A percentile compares a stretch with the other conserved stretches of the same genome.
Conservation (phyloP, 805 yeast species). For the Yamadazyma ubonensis region DNA sequence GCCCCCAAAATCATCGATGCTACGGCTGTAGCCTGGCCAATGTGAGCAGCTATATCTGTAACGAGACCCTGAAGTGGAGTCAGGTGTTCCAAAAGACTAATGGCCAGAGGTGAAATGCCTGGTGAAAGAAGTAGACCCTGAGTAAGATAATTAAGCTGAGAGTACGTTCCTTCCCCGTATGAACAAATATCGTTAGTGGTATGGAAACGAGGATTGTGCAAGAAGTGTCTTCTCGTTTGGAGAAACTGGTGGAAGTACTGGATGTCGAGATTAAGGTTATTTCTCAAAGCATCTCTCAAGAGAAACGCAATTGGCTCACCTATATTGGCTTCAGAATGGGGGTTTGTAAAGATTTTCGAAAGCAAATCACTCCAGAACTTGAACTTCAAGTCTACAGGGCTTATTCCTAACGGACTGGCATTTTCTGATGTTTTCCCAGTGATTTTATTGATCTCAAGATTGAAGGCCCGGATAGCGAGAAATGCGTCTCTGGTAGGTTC, state of each 20-base stretch:
- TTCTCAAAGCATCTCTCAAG: slow-evolving; percentile 50
- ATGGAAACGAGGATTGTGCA: slow-evolving; percentile 46
- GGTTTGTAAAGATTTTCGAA: slow-evolving; percentile 42
- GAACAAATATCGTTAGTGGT: slow-evolving; percentile 61
- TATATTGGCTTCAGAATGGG: slow-evolving; percentile 33
- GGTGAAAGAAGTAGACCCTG: slow-evolving; percentile 62
- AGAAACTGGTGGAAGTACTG: slow-evolving; percentile 58
- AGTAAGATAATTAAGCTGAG: slow-evolving; percentile 68
- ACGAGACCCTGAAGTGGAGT: slow-evolving; percentile 42
- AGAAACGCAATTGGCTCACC: slow-evolving; percentile 69
- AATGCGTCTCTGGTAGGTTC: slow-evolving; percentile 59
- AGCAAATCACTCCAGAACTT: slow-evolving; percentile 73
- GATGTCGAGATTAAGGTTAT: slow-evolving; percentile 51
- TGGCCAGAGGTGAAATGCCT: slow-evolving; percentile 54
- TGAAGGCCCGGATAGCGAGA: slow-evolving; percentile 64
- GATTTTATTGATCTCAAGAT: slow-evolving; percentile 59
- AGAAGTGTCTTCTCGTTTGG: slow-evolving; percentile 55
- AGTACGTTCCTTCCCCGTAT: slow-evolving; percentile 75
- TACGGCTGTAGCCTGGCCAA: slow-evolving; percentile 79
- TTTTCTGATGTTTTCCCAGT: slow-evolving; percentile 33
- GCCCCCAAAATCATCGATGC: slow-evolving; percentile 63
- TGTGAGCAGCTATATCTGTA: slow-evolving; percentile 69
- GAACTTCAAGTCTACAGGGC: slow-evolving; percentile 54
- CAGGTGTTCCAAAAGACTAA: slow-evolving; percentile 47
- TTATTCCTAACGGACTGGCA: slow-evolving; percentile 32